Base-by-base conservation (phyloP, 2,329 filamentous ascomycete species). In the Penicillium sp. region DNA sequence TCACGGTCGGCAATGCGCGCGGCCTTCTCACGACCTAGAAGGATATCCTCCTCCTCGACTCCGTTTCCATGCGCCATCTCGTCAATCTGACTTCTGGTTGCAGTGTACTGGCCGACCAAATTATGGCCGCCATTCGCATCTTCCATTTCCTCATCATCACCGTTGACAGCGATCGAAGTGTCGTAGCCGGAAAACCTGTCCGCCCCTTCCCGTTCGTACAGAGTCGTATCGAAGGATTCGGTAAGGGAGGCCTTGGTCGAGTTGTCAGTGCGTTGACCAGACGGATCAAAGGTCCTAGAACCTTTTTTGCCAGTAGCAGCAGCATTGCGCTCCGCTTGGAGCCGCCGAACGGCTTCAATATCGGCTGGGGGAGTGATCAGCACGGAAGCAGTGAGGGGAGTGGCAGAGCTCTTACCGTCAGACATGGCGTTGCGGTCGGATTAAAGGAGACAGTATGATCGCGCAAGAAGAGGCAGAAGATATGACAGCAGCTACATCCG, bases 31-130 rank as follows among this genome's bases (percentile, higher is more conserved):
- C 84, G 81, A 30, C 85, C 86, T 35, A 89, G 77, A 48, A 98
- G 75, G 5, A 91, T 84, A 59, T 98, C 94, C 43, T 91, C 88
- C 69, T 96, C 91, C 63, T 94, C 91, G 17, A 91, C 87, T 29
- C 87, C 90, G 47, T 78, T 76, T 39, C 90, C 90, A 38, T 80
- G 82, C 16, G 91, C 84, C 69, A 95, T 94, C 69, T 98, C 93
- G 63, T 95, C 87, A 62, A 98, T 90, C 70, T 96, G 88, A 35
- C 86, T 83, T 54, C 81, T 84, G 26, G 89, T 91, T 17, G 93
- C 93, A 23, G 93, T 98, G 70, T 98, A 98, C 68, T 97, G 93
- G 49, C 90, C 91, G 21, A 96, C 84, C 45, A 98, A 75, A 45
- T 87, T 81, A 58, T 85, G 80, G 54, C 86, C 73, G n/a, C 74